Evolutionary conservation across 495 filamentous ascomycete genomes (phyloP).

Genomic region (Sabuloglossum arenarium): DNA sequence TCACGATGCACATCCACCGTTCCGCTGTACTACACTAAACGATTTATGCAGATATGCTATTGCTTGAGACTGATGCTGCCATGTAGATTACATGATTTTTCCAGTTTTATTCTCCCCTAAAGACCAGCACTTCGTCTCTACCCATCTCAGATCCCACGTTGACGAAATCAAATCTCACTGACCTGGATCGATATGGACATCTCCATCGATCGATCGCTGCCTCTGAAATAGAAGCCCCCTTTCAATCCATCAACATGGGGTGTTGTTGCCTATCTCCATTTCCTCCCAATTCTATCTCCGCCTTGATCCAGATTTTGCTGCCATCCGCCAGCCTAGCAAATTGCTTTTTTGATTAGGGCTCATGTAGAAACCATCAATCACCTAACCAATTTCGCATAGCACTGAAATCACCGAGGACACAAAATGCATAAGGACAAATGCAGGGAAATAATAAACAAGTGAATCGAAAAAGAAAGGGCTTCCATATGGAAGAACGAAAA

Average conservation of each 20-base stretch:
- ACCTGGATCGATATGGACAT: background rate
- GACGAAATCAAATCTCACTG: background rate
- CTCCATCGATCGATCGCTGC: background rate
- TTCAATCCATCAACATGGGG: background rate
- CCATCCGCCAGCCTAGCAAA: background rate
- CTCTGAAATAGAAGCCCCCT: background rate
- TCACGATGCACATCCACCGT: background rate
- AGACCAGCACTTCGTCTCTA: background rate
- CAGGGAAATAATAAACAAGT: background rate
- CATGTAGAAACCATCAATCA: background rate
- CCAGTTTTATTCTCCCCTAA: background rate
- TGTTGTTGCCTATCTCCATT: background rate
- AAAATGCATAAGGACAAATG: background rate
- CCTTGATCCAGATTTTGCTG: background rate
- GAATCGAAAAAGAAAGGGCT: background rate
- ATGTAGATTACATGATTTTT: background rate
- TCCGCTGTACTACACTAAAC: background rate
- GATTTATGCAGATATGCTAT: background rate
- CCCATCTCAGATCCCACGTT: background rate
- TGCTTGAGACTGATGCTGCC: background rate
- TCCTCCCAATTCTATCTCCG: background rate
- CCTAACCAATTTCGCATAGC: background rate
- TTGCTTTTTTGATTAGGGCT: constrained; percentile 1
- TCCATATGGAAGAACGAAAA: background rate
- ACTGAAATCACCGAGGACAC: background rate